Evolutionary conservation across 306 rosid species (phyloP).

Genomic region (Lablab purpureus): DNA sequence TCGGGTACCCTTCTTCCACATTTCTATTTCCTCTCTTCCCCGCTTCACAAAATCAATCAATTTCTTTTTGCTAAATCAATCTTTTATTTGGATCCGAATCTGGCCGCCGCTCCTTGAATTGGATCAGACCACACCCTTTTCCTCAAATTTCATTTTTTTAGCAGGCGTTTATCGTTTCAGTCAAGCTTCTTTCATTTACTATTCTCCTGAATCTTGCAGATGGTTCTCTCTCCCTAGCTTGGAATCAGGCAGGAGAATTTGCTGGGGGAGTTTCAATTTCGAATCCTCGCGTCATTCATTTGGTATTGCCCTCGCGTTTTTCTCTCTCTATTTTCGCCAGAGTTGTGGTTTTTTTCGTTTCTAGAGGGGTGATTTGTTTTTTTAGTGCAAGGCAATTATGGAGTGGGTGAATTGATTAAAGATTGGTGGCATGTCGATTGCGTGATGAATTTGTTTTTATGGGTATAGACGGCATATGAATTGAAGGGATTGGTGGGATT

Average conservation of each 20-base stretch:
- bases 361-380: constrained; percentile 23
- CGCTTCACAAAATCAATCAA: constrained; percentile 9
- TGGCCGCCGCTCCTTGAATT: constrained; percentile 26
- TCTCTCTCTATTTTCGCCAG: constrained; percentile 39
- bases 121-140: constrained; percentile 55
- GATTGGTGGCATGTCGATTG: constrained; percentile 56
- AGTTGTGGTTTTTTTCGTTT: constrained; percentile 44
- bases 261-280: constrained; percentile 38
- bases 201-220: constrained; percentile 55
- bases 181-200: constrained; percentile 21
- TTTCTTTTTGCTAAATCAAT: neutral
- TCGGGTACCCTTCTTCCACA: constrained; percentile 52
- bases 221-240: constrained; percentile 50
- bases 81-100: constrained; percentile 51
- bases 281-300: constrained; percentile 41
- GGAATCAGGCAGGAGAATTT: constrained; percentile 42
- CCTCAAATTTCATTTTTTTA: constrained; percentile 6
- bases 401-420: constrained; percentile 43
- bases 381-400: constrained; percentile 32
- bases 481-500: constrained; percentile 26
- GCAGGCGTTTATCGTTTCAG: constrained; percentile 23
- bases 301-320: constrained; percentile 36
- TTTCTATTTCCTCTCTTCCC: constrained; percentile 16
- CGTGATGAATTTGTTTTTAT: constrained; percentile 49
- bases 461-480: constrained; percentile 43